Evolutionary conservation across 345 rosid species (phyloP).

Genomic region (Syzygium aqueum): DNA sequence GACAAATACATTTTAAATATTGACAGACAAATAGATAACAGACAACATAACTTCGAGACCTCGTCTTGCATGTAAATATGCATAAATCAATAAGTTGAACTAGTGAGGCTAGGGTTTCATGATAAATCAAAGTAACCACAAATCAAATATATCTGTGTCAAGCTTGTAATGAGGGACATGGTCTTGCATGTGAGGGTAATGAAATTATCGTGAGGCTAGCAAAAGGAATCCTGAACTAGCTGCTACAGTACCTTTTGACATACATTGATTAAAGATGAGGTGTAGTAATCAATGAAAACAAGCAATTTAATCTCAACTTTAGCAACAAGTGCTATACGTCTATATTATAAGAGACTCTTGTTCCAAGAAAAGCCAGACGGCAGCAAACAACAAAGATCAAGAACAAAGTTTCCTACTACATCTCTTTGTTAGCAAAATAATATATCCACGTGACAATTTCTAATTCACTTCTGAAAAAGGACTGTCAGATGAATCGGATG

Average conservation of each 20-base stretch:
- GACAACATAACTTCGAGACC: neutral
- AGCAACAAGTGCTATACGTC: neutral
- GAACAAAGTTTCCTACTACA: neutral
- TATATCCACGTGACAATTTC: neutral
- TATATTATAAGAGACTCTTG: neutral
- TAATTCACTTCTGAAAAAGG: conserved; percentile 72
- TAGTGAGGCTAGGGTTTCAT: neutral
- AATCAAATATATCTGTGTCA: neutral
- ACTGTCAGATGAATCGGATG: conserved; percentile 92
- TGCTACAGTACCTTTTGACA: neutral
- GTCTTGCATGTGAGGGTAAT: neutral
- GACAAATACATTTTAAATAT: neutral
- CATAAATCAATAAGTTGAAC: neutral
- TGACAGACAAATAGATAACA: neutral
- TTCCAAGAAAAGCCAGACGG: neutral
- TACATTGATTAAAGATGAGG: neutral
- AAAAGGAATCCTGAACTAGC: neutral
- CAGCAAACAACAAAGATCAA: neutral
- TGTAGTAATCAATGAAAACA: neutral
- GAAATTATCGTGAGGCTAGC: neutral
- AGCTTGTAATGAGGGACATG: neutral
- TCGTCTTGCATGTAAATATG: neutral
- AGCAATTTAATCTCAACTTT: neutral
- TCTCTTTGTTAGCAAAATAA: neutral
- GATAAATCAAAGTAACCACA: neutral